Base-by-base conservation (phyloP, 345 rosid species). In the Gossypium ekmanianum region DNA sequence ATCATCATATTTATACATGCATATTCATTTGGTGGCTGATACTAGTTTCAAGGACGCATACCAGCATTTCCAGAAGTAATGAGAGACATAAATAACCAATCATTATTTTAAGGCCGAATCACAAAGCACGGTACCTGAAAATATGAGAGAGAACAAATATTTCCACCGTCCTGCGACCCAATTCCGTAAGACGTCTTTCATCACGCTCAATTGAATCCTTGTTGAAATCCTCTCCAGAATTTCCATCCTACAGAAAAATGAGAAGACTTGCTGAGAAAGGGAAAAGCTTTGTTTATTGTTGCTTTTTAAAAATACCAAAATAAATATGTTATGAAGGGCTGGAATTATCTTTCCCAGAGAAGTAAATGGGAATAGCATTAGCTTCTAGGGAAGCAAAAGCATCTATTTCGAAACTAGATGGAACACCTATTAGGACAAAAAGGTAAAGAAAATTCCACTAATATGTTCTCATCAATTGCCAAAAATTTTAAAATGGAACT, bases 91-190 rank as follows among this genome's bases (percentile, higher is more conserved):
- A 65, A 65, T 34, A 69, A 26, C 24, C 24, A 12, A 13, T 61
- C 26, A 20, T 9, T 9, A 64, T 56, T 67, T 22, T 63, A 59
- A 24, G 26, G 70, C 50, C 20, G 8, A 68, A 11, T 26, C 9
- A 68, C 48, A 29, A 76, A 67, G 73, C 4, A 76, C 51, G 77
- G 67, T 82, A 94, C 98, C 95, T 88, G 87, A 92, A 94, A 74
- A 94, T 94, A 79, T 92, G 97, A 24, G 90, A 85, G 68, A 94
- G 96, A 59, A 86, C 94, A 94, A 90, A 91, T 79, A 87, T 89
- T 84, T 94, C 98, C 80, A 94, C 85, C 0, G 98, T 91, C 79
- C 94, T 85, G 64, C 97, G 93, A 66, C 98, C 98, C 80, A 92
- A 75, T 76, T 92, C 98, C 20, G 96, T 92, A 65, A 94, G 91